Base-by-base conservation (phyloP, 352 stramenopile species). In the Pythium dissotocum region DNA sequence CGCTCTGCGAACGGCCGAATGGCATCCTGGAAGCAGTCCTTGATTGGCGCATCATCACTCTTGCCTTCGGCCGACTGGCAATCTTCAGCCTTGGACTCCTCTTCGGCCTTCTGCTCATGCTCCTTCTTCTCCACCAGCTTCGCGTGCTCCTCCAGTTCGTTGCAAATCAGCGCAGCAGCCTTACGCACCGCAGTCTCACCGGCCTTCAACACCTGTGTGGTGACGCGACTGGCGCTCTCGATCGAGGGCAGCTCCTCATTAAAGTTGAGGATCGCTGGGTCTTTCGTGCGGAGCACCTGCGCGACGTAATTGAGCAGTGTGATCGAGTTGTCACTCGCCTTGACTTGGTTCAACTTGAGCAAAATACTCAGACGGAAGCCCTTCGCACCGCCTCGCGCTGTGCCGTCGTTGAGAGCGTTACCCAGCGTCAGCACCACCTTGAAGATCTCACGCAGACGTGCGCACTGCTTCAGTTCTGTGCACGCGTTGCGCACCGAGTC, bases 391-490 rank as follows among this genome's bases (percentile, higher is more conserved):
- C 92, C 91, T n/a, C 87, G 81, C 3, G 87, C 73, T 10, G 87
- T 94, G 40, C 87, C 87, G 61, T 93, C 90, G 61, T 98, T 98
- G 54, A 98, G 70, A n/a, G 90, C 89, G 64, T 98, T 98, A 32
- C 92, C 92, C 16, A 98, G 70, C 14, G 83, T 85, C 38, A 97
- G 44, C 18, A 97, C 86, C 2, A 97, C 76, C 18, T 83, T 76
- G 54, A 97, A 89, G 36, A 97, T 91, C 53, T 97, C 82, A 55
- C 91, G 83, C 13, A 99, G 72, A 49, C 90, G 91, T 7, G 87
- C 75, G 46, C 90, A 98, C 33, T 84, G 77, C 67, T 97, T 87
- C 14, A 98, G 71, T 71, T 98, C 92, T 3, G 77, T 73, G 58
- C 95, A 98, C 14, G 96, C 95, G 53, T 88, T 89, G 36, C 79